Conservation (phyloP, 1,284 basidiomycete species). For the Moniliella sp. region DNA sequence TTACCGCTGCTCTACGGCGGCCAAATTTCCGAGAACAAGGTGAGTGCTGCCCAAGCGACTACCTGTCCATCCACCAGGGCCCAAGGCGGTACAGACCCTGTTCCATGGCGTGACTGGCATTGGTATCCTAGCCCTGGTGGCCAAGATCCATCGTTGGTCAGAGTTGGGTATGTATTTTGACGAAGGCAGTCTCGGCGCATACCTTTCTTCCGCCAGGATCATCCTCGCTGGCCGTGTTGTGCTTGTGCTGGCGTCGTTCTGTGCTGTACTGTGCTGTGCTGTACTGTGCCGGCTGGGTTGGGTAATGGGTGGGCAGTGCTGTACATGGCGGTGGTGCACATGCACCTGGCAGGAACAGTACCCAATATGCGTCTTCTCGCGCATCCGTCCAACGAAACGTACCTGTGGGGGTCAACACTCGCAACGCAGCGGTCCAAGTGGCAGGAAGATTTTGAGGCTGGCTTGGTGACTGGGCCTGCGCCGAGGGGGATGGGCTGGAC, state of each 20-base stretch:
- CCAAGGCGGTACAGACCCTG: conserved; percentile 17
- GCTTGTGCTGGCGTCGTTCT: background rate
- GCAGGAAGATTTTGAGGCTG: conserved; percentile 6
- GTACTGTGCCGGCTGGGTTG: background rate
- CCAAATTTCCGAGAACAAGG: conserved; percentile 2
- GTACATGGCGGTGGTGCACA: conserved; percentile 21
- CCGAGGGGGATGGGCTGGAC: too few species aligned
- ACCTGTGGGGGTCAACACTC: conserved; percentile 12
- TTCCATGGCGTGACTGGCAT: conserved; percentile 27
- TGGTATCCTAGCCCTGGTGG: conserved; percentile 20
- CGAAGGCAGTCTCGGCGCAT: conserved; percentile 17
- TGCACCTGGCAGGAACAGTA: conserved; percentile 23
- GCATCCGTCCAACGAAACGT: conserved; percentile 14
- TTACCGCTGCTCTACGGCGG: conserved; percentile 24
- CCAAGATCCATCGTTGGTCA: conserved; percentile 29
- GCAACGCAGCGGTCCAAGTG: conserved; percentile 11
- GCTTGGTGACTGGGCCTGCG: too few species aligned
- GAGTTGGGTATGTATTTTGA: conserved; percentile 32
- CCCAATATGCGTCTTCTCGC: conserved; percentile 24
- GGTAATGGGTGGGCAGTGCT: conserved; percentile 6
- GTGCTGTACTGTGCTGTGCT: background rate
- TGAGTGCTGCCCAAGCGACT: conserved; percentile 21
- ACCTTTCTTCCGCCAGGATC: too few species aligned
- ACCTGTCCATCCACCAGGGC: conserved; percentile 21
- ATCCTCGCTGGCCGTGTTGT: too few species aligned